Conservation (phyloP, 2,329 filamentous ascomycete species). For the Myrmaecium sp. region DNA sequence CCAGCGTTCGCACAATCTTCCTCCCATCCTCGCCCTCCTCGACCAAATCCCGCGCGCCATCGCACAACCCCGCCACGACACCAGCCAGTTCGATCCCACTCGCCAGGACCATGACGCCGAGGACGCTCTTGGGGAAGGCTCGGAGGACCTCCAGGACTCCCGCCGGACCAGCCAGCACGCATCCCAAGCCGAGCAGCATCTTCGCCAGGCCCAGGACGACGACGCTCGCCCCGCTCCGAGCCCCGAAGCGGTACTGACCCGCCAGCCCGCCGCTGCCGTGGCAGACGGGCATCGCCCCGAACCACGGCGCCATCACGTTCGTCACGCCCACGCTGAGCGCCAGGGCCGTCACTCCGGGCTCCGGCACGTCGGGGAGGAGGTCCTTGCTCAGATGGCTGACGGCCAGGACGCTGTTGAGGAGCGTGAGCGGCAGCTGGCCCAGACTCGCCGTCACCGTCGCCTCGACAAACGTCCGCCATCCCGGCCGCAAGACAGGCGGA, state of each 20-base stretch:
- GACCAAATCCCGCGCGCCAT: conserved; percentile 44
- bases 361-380: conserved; percentile 50
- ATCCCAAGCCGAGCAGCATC: conserved; percentile 54
- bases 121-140: conserved; percentile 56
- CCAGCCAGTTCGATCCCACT: conserved; percentile 76
- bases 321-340: conserved; percentile 69
- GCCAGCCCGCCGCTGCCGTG: conserved; percentile 85
- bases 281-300: conserved; percentile 88
- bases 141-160: conserved; percentile 54
- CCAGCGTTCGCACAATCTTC: conserved; percentile 35
- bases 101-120: conserved; percentile 80
- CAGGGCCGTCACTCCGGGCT: conserved; percentile 46
- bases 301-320: conserved; percentile 78
- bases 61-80: conserved; percentile 69
- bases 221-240: conserved; percentile 69
- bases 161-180: conserved; percentile 44
- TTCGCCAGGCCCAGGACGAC: conserved; percentile 66
- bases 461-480: conserved; percentile 28
- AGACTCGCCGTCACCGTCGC: conserved; percentile 53
- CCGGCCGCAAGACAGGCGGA: conserved; percentile 30
- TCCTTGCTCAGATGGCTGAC: conserved; percentile 65
- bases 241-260: conserved; percentile 81
- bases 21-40: conserved; percentile 20
- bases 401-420: conserved; percentile 82
- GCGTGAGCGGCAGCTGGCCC: conserved; percentile 78